phyloP scores from a whole-genome alignment of 148 eudicot genomes.

The Rhododendron kiyosumense region DNA sequence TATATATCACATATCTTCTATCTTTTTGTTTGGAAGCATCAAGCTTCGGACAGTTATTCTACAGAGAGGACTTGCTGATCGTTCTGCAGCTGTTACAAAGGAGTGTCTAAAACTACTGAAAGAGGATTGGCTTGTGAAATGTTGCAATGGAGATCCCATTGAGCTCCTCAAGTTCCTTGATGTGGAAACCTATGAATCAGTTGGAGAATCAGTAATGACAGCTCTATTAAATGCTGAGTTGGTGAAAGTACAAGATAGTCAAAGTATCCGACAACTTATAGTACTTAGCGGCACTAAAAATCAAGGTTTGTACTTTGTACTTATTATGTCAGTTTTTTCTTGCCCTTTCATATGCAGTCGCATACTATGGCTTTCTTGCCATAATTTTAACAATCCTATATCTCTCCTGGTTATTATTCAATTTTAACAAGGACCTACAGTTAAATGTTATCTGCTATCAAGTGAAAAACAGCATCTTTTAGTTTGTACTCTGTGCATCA shows the following conservation, averaged over 20 bases:
- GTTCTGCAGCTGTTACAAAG: slow-evolving; percentile 69
- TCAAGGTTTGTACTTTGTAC: slow-evolving; percentile 57
- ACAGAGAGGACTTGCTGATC: slow-evolving; percentile 93
- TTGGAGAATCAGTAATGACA: slow-evolving; percentile 74
- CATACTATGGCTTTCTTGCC: neutral
- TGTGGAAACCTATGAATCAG: slow-evolving; percentile 90
- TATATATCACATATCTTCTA: neutral
- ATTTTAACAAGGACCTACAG: neutral
- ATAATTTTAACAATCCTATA: neutral
- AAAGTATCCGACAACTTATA: slow-evolving; percentile 44
- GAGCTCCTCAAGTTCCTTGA: slow-evolving; percentile 90
- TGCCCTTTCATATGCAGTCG: neutral
- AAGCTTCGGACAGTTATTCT: slow-evolving; percentile 82
- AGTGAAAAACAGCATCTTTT: neutral
- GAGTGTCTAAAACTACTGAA: slow-evolving; percentile 81
- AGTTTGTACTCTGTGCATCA: neutral
- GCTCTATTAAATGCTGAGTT: slow-evolving; percentile 67
- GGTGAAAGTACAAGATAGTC: slow-evolving; percentile 50
- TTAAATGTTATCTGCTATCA: neutral
- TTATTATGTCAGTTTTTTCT: slow-evolving; percentile 2
- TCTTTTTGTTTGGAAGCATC: slow-evolving; percentile 43
- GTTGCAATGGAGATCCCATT: slow-evolving; percentile 69
- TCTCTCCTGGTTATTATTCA: neutral
- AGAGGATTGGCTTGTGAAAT: slow-evolving; percentile 90
- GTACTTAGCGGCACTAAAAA: slow-evolving; percentile 24